A percentile compares a stretch with the other conserved stretches of the same genome.
phyloP scores from a whole-genome alignment of 2,329 filamentous ascomycete species.

The Ophiosphaerella herpotricha region DNA sequence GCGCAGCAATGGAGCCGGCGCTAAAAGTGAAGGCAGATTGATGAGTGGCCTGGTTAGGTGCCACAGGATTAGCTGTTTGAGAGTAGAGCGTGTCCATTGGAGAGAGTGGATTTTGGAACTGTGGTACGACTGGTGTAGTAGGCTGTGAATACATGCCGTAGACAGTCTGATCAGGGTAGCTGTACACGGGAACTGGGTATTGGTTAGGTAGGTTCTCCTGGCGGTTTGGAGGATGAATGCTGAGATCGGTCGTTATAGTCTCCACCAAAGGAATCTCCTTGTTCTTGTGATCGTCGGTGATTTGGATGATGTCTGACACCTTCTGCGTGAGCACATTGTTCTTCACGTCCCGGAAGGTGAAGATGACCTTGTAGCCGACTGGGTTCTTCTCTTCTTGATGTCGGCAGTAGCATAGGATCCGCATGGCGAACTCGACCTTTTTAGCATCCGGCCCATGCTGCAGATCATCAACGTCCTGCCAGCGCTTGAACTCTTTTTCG shows the following conservation, averaged over 20 bases:
- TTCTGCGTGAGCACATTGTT: slow-evolving; percentile 80
- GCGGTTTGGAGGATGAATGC: slow-evolving; percentile 16
- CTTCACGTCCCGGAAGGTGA: slow-evolving; percentile 84
- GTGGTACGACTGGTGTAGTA: slow-evolving; percentile 27
- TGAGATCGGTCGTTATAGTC: slow-evolving; percentile 22
- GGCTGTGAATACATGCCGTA: slow-evolving; percentile 35
- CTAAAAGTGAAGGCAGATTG: slow-evolving; percentile 16
- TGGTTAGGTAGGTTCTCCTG: slow-evolving; percentile 21
- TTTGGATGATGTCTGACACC: slow-evolving; percentile 81
- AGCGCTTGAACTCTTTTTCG: slow-evolving; percentile 44
- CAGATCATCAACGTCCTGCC: slow-evolving; percentile 32
- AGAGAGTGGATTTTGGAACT: slow-evolving; percentile 25
- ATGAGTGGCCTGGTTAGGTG: slow-evolving; percentile 12
- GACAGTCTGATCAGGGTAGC: slow-evolving; percentile 26
- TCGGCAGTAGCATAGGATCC: slow-evolving; percentile 95
- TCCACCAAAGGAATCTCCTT: slow-evolving; percentile 33
- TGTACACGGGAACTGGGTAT: slow-evolving; percentile 22
- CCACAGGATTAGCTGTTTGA: slow-evolving; percentile 12
- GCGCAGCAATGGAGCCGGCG: slow-evolving; percentile 9
- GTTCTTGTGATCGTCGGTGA: slow-evolving; percentile 96
- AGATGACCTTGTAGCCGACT: slow-evolving; percentile 83
- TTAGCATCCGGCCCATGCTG: slow-evolving; percentile 55
- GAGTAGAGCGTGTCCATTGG: slow-evolving; percentile 20
- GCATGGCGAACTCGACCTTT: slow-evolving; percentile 86
- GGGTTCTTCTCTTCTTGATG: slow-evolving; percentile 87